Conservation (phyloP, 306 rosid genomes). For the Cicer chorassanicum region DNA sequence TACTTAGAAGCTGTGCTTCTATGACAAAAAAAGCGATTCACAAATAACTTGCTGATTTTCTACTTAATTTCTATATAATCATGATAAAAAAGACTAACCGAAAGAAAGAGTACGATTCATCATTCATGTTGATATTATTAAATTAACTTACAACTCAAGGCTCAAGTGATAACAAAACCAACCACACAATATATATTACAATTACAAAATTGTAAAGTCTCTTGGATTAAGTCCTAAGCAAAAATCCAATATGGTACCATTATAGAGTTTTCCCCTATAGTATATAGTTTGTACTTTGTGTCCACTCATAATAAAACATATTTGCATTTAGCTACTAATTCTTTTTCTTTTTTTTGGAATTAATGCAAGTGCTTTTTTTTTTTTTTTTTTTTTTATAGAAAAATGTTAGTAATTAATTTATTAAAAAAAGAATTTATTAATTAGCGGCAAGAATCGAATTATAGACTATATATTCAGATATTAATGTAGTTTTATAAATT, state of each 20-base stretch:
- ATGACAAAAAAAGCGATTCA: constrained; percentile 17
- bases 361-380: too few relatives aligned
- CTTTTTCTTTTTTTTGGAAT: background rate
- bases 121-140: constrained; percentile 22
- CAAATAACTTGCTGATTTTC: background rate
- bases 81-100: constrained; percentile 46
- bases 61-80: constrained; percentile 29
- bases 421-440: too few relatives aligned
- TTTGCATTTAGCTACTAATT: background rate
- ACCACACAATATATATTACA: constrained; percentile 15
- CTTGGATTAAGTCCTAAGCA: constrained; percentile 50
- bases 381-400: too few relatives aligned
- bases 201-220: background rate
- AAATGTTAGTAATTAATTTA: too few relatives aligned
- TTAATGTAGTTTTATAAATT: too few relatives aligned
- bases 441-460: too few relatives aligned
- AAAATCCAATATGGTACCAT: background rate
- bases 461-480: too few relatives aligned
- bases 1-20: constrained; percentile 5
- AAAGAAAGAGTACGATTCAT: constrained; percentile 9
- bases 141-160: constrained; percentile 49
- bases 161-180: constrained; percentile 29
- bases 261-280: constrained; percentile 33
- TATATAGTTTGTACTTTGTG: background rate
- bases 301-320: constrained; percentile 1